A percentile compares a stretch with the other conserved stretches of the same genome.
These are phyloP conservation scores for Colletotrichum lindemuthianum DNA, from an alignment of 2,329 filamentous ascomycete genomes.

Conservation along the genomic window DNA sequence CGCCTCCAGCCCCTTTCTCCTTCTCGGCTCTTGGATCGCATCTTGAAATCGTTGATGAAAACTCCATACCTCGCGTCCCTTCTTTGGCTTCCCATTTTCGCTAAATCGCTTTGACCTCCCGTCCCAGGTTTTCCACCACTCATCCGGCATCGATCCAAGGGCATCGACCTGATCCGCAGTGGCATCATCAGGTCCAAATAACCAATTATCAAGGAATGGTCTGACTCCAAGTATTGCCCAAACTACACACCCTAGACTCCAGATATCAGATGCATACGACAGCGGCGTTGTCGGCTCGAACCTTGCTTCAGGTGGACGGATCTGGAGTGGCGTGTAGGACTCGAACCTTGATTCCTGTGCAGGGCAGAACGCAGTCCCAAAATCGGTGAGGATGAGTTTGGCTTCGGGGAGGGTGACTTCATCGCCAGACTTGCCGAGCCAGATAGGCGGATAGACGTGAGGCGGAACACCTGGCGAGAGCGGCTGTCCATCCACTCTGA, in stretches of 20 bases:
- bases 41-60: constrained; percentile 44
- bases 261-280: constrained; percentile 49
- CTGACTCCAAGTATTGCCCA: constrained; percentile 47
- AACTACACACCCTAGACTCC: constrained; percentile 50
- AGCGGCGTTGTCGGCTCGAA: constrained; percentile 48
- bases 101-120: constrained; percentile 27
- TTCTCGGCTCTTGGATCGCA: constrained; percentile 43
- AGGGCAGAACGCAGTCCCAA: constrained; percentile 48
- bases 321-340: constrained; percentile 44
- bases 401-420: constrained; percentile 42
- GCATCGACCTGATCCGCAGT: constrained; percentile 45
- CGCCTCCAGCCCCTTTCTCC: constrained; percentile 16
- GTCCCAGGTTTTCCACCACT: constrained; percentile 36
- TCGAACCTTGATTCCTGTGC: constrained; percentile 37
- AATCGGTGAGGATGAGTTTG: constrained; percentile 44
- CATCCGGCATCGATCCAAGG: constrained; percentile 39
- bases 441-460: constrained; percentile 44
- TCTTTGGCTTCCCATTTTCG: constrained; percentile 16
- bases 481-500: constrained; percentile 36
- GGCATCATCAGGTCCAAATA: constrained; percentile 43
- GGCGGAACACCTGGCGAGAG: constrained; percentile 43
- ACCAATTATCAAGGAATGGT: constrained; percentile 41
- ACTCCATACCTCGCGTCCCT: constrained; percentile 38
- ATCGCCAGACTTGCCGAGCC: constrained; percentile 47
- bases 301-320: constrained; percentile 47